Conservation (phyloP, 495 filamentous ascomycete genomes). For the Haplographium delicatum region DNA sequence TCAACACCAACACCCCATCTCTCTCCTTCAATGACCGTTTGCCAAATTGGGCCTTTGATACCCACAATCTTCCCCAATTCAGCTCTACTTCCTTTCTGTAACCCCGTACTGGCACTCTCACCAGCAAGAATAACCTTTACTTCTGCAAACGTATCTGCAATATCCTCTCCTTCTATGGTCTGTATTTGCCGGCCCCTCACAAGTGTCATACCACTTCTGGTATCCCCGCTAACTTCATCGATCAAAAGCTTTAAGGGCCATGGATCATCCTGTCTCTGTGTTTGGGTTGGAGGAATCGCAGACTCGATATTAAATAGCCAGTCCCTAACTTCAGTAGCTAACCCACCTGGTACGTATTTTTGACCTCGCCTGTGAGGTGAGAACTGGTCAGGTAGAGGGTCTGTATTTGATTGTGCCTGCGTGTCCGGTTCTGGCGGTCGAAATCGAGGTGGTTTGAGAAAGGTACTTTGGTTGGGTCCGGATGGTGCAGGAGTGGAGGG, state of each 20-base stretch:
- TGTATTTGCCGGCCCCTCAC: constrained; percentile 21
- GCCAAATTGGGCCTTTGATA: constrained; percentile 26
- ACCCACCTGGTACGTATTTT: constrained; percentile 25
- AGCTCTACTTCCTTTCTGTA: constrained; percentile 17
- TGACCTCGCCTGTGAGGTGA: constrained; percentile 25
- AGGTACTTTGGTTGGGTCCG: constrained; percentile 6
- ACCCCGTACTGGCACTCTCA: constrained; percentile 15
- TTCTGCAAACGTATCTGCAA: constrained; percentile 9
- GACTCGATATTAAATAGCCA: constrained; percentile 25
- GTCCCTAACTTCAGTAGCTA: constrained; percentile 23
- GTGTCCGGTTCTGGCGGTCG: constrained; percentile 15
- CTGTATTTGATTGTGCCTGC: background rate
- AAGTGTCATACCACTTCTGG: constrained; percentile 17
- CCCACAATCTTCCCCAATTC: constrained; percentile 20
- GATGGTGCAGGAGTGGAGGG: constrained; percentile 8
- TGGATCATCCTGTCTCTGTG: constrained; percentile 3
- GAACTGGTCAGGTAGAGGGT: constrained; percentile 27
- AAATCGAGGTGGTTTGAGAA: constrained; percentile 26
- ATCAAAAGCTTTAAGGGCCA: constrained; percentile 21
- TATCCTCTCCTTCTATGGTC: background rate
- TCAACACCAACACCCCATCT: constrained; percentile 29
- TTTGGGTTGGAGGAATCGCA: constrained; percentile 6
- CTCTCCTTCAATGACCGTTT: constrained; percentile 23
- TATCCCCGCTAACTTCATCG: constrained; percentile 22
- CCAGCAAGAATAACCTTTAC: constrained; percentile 26